phyloP scores from a whole-genome alignment of 108 stramenopile genomes.

The Seminavis robusta region DNA sequence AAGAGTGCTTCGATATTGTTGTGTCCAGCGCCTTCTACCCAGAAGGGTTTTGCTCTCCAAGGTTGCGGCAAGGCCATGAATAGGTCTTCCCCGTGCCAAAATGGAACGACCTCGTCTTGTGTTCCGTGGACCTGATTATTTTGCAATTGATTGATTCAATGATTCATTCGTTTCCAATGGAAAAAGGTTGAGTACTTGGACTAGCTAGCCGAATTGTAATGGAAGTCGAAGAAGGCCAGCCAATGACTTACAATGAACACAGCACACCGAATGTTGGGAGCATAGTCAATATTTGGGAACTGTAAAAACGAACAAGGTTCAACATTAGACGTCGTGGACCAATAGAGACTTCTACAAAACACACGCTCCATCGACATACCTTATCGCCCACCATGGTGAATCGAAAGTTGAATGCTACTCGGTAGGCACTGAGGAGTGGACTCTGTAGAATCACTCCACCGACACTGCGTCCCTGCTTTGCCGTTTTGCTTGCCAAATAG shows the following conservation, averaged over 20 bases:
- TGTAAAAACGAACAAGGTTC: conserved; percentile 10
- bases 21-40: conserved; percentile 89
- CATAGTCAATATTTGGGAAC: conserved; percentile 93
- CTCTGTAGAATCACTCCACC: conserved; percentile 38
- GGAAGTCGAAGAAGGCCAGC: too few relatives aligned
- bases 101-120: conserved; percentile 93
- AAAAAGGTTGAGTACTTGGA: too few relatives aligned
- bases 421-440: conserved; percentile 69
- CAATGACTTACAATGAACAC: too few relatives aligned
- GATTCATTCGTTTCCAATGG: too few relatives aligned
- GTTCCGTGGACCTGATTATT: conserved; percentile 93
- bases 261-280: conserved; percentile 78
- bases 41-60: conserved; percentile 90
- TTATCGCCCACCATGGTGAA: conserved; percentile 79
- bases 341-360: background rate
- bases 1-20: conserved; percentile 92
- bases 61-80: conserved; percentile 80
- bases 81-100: conserved; percentile 93
- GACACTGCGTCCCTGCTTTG: conserved; percentile 23
- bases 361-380: background rate
- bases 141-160: too few relatives aligned
- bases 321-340: conserved; percentile 2
- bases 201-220: too few relatives aligned
- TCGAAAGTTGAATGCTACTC: conserved; percentile 91
- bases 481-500: conserved; percentile 88